Conservation (phyloP, 1,139 yeast genomes). For the Starmera stellimalicola region DNA sequence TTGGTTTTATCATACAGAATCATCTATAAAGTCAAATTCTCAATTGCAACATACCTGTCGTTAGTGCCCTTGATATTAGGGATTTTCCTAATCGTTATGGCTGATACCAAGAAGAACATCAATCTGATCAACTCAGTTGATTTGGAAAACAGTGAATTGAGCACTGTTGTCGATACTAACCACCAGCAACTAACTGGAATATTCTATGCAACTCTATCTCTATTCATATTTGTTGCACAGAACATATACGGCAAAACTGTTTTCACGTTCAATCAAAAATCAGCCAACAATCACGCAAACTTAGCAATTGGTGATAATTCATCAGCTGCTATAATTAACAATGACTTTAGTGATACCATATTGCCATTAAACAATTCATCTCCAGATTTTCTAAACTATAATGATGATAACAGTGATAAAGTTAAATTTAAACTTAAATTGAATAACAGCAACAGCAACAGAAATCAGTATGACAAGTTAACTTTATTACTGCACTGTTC, state of each 20-base stretch:
- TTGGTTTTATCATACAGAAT: conserved; percentile 72
- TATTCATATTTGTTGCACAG: conserved; percentile 83
- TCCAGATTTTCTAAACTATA: conserved; percentile 1
- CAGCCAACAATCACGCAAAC: conserved; percentile 15
- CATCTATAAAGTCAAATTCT: conserved; percentile 47
- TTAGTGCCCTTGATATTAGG: conserved; percentile 64
- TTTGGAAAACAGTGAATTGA: too few species aligned
- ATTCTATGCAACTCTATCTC: conserved; percentile 67
- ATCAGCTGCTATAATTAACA: not conserved
- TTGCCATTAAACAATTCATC: conserved; percentile 3
- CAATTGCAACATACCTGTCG: conserved; percentile 53
- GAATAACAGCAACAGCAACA: conserved; percentile 9
- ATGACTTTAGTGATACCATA: not conserved
- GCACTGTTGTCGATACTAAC: conserved; percentile 3
- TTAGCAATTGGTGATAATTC: conserved; percentile 11
- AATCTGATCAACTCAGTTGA: conserved; percentile 21
- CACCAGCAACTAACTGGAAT: conserved; percentile 53
- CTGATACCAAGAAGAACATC: conserved; percentile 25
- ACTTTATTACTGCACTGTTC: conserved; percentile 85
- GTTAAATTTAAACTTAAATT: conserved; percentile 8
- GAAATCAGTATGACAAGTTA: conserved; percentile 57
- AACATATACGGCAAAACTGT: conserved; percentile 87
- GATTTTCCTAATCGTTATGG: conserved; percentile 31
- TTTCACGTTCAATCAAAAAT: conserved; percentile 41
- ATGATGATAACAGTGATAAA: conserved; percentile 10